Conservation (phyloP, 2,329 filamentous ascomycete species). For the Dothideomycetes sp. region DNA sequence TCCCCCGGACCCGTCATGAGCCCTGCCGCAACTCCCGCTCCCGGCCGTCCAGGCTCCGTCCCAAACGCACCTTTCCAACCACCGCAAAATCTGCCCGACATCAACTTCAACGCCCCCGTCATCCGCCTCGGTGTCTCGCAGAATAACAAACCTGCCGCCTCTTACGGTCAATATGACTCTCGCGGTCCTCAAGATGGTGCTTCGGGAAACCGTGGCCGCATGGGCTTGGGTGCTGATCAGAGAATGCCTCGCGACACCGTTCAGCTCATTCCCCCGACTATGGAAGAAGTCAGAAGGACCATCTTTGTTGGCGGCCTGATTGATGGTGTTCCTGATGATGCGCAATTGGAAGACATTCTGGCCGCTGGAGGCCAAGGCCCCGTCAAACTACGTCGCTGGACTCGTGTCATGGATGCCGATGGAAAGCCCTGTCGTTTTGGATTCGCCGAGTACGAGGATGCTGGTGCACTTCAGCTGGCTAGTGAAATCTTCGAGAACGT, state of each 20-base stretch:
- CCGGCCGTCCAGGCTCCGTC: slow-evolving; percentile 54
- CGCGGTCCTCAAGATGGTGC: slow-evolving; percentile 31
- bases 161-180: slow-evolving; percentile 22
- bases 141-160: slow-evolving; percentile 48
- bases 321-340: slow-evolving; percentile 65
- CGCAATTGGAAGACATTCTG: slow-evolving; percentile 69
- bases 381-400: slow-evolving; percentile 65
- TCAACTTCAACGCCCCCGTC: slow-evolving; percentile 95
- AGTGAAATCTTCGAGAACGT: slow-evolving; percentile 77
- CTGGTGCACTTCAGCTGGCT: slow-evolving; percentile 75
- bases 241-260: slow-evolving; percentile 52
- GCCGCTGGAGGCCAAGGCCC: slow-evolving; percentile 56
- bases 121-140: slow-evolving; percentile 79
- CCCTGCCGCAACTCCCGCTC: slow-evolving; percentile 54
- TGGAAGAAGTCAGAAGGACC: slow-evolving; percentile 84
- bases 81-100: slow-evolving; percentile 85
- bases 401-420: slow-evolving; percentile 65
- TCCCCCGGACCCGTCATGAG: slow-evolving; percentile 69
- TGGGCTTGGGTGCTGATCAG: slow-evolving; percentile 44
- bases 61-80: slow-evolving; percentile 81
- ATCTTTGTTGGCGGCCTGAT: slow-evolving; percentile 85
- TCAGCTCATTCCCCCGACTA: slow-evolving; percentile 66
- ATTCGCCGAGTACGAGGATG: slow-evolving; percentile 91
- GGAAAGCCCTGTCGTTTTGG: slow-evolving; percentile 81
- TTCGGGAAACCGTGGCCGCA: slow-evolving; percentile 37